phyloP scores from a whole-genome alignment of 2,329 filamentous ascomycete genomes.

The Fusarium incarnatum region DNA sequence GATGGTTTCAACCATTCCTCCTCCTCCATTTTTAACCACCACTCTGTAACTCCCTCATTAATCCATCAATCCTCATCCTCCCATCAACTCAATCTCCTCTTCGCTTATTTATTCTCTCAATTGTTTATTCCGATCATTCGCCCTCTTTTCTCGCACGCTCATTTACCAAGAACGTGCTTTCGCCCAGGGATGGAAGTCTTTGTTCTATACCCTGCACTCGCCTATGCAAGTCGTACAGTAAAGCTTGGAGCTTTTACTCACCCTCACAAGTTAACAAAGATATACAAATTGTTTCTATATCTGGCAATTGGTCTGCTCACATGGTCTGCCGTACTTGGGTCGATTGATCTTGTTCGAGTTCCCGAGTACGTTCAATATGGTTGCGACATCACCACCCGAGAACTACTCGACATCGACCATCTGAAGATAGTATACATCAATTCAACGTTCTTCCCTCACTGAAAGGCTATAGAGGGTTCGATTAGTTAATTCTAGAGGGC shows the following conservation, averaged over 20 bases:
- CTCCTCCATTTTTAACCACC: too few relatives aligned
- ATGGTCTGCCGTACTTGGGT: too few relatives aligned
- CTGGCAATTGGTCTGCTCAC: rapidly evolving
- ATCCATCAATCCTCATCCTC: not conserved
- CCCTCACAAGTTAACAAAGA: not conserved
- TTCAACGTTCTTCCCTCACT: too few relatives aligned
- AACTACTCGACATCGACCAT: too few relatives aligned
- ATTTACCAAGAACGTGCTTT: not conserved
- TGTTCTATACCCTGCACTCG: not conserved
- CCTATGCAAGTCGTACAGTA: not conserved
- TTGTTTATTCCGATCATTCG: not conserved
- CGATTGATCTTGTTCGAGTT: not conserved
- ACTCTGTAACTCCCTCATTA: not conserved
- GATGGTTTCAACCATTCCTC: too few relatives aligned
- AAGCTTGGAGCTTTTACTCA: not conserved
- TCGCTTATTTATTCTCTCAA: rapidly evolving
- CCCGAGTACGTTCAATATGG: too few relatives aligned
- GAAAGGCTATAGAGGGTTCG: too few relatives aligned
- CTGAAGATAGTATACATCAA: too few relatives aligned
- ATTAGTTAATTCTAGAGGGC: too few relatives aligned
- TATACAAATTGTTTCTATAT: not conserved
- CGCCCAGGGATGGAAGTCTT: not conserved
- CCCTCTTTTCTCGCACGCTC: not conserved
- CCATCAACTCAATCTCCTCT: rapidly evolving
- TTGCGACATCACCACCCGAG: too few relatives aligned